Evolutionary conservation across 2,329 filamentous ascomycete genomes (phyloP).

Genomic region (Talaromyces rugulosus): DNA sequence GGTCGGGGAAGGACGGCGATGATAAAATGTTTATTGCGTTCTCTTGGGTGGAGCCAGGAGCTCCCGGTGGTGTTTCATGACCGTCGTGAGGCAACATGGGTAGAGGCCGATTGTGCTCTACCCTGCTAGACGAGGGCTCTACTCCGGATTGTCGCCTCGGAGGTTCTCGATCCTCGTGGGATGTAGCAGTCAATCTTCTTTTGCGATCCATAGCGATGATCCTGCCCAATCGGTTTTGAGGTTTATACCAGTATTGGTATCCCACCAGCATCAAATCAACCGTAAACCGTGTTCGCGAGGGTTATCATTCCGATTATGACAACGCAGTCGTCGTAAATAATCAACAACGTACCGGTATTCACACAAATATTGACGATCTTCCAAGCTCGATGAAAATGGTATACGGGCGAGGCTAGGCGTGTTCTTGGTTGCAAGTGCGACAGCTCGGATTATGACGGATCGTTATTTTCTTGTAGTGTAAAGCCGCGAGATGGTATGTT

Average conservation of each 20-base stretch:
- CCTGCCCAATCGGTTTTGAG: neutral
- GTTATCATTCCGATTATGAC: neutral
- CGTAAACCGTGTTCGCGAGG: neutral
- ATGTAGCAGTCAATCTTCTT: constrained; percentile 37
- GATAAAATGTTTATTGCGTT: constrained; percentile 31
- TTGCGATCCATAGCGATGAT: constrained; percentile 32
- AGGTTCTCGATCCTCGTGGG: constrained; percentile 25
- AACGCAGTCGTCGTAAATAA: neutral
- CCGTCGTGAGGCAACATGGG: constrained; percentile 10
- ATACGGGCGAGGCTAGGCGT: neutral
- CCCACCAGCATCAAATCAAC: neutral
- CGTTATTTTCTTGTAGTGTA: neutral
- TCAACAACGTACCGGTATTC: neutral
- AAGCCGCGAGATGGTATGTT: neutral
- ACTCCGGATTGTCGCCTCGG: constrained; percentile 14
- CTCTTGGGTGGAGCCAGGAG: constrained; percentile 26
- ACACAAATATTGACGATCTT: neutral
- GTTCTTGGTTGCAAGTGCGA: neutral
- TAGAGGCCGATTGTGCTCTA: constrained; percentile 19
- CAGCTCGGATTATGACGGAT: neutral
- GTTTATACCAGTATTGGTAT: neutral
- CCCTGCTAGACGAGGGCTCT: constrained; percentile 9
- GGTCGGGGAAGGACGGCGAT: constrained; percentile 19
- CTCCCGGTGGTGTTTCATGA: constrained; percentile 3
- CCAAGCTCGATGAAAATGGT: neutral